Conservation (phyloP, 352 stramenopile species). For the Globisporangium nodosum region DNA sequence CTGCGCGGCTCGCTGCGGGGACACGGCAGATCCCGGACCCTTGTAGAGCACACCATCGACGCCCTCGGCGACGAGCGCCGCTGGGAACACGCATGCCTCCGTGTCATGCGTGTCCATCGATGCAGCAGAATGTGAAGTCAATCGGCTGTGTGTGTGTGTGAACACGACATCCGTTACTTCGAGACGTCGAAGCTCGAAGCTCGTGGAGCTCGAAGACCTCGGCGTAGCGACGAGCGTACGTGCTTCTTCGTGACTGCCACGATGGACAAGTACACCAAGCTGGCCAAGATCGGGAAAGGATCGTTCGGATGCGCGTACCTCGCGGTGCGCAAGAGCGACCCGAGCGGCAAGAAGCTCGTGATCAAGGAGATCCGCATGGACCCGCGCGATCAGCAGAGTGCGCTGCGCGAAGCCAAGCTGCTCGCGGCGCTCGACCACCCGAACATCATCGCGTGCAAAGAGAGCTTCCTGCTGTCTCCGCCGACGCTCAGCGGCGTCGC, state of each 20-base stretch:
- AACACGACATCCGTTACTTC: not conserved
- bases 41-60: slow-evolving; percentile 51
- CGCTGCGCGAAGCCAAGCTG: slow-evolving; percentile 61
- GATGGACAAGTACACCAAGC: slow-evolving; percentile 80
- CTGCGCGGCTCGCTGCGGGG: not conserved
- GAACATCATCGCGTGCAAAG: slow-evolving; percentile 79
- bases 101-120: not conserved
- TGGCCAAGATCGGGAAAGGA: slow-evolving; percentile 70
- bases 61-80: slow-evolving; percentile 16
- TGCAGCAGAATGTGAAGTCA: not conserved
- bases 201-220: not conserved
- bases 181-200: slow-evolving; percentile 1
- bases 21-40: slow-evolving; percentile 9
- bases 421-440: slow-evolving; percentile 70
- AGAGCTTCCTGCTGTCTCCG: slow-evolving; percentile 52
- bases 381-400: slow-evolving; percentile 48
- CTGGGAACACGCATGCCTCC: slow-evolving; percentile 17
- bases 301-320: slow-evolving; percentile 70
- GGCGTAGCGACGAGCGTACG: too few species aligned
- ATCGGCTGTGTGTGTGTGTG: not conserved
- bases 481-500: slow-evolving; percentile 5
- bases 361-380: slow-evolving; percentile 77
- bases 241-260: too few species aligned
- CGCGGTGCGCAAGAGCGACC: slow-evolving; percentile 34
- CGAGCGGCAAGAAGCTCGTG: slow-evolving; percentile 41